phyloP scores from a whole-genome alignment of 1,284 basidiomycete species.

The Tranzscheliella williamsii region DNA sequence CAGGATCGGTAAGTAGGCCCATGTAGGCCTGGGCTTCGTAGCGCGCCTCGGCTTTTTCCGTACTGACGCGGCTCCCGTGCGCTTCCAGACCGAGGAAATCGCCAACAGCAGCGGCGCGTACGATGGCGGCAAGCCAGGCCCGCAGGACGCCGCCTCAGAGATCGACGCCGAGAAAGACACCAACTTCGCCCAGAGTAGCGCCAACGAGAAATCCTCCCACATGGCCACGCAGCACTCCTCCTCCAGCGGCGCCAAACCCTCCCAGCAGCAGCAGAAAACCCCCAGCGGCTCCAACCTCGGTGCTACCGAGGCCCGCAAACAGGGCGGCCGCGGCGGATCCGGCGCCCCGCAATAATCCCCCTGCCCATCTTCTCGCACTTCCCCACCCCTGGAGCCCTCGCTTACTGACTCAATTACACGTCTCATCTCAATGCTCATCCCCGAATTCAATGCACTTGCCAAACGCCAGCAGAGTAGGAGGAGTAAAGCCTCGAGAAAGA shows the following conservation, averaged over 20 bases:
- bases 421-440: no score
- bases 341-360: no score
- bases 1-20: constrained; percentile 17
- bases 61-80: neutral
- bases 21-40: neutral
- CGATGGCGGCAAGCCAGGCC: constrained; percentile 10
- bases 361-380: no score
- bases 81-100: constrained; percentile 27
- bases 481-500: neutral
- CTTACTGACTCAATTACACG: no score
- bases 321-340: constrained; percentile 12
- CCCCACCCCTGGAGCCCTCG: no score
- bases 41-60: neutral
- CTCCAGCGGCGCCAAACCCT: constrained; percentile 1
- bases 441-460: no score
- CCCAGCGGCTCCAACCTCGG: constrained; percentile 9
- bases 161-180: constrained; percentile 18
- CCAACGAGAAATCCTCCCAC: constrained; percentile 5
- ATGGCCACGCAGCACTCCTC: constrained; percentile 5
- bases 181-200: constrained; percentile 6
- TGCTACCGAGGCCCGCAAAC: constrained; percentile 14
- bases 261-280: constrained; percentile 6
- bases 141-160: constrained; percentile 1
- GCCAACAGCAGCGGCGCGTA: constrained; percentile 22
- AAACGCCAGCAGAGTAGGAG: no score